Conservation (phyloP, 2,329 filamentous ascomycete species). For the Colletotrichum sansevieriae region DNA sequence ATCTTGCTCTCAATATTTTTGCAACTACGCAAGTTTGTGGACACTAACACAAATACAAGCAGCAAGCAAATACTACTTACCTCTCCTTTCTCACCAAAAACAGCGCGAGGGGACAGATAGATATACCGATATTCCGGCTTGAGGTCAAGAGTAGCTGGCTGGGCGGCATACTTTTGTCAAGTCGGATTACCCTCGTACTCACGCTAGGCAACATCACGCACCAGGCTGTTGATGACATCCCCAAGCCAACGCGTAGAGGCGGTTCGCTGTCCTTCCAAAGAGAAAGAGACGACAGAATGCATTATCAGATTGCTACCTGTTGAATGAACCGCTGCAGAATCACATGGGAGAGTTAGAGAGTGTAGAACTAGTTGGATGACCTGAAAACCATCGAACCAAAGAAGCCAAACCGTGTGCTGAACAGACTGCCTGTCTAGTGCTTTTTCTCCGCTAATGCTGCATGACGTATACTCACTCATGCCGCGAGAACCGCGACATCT, state of each 20-base stretch:
- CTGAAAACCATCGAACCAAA: conserved; percentile 28
- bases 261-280: conserved; percentile 38
- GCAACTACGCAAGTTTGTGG: too few species aligned
- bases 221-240: conserved; percentile 38
- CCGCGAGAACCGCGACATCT: conserved; percentile 11
- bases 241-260: conserved; percentile 38
- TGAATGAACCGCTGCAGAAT: conserved; percentile 36
- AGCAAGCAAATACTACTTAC: too few species aligned
- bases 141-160: too few species aligned
- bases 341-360: conserved; percentile 38
- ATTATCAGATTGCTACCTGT: conserved; percentile 42
- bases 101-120: too few species aligned
- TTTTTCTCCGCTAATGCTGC: conserved; percentile 34
- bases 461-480: conserved; percentile 25
- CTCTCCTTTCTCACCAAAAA: too few species aligned
- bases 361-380: conserved; percentile 36
- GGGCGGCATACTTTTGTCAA: too few species aligned
- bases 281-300: conserved; percentile 42
- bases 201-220: conserved; percentile 28
- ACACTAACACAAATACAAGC: too few species aligned
- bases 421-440: conserved; percentile 34
- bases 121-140: too few species aligned
- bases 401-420: conserved; percentile 18
- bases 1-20: too few species aligned
- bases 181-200: neutral